Conservation (phyloP, 768 basidiomycete species). For the Termitomyces sp. region DNA sequence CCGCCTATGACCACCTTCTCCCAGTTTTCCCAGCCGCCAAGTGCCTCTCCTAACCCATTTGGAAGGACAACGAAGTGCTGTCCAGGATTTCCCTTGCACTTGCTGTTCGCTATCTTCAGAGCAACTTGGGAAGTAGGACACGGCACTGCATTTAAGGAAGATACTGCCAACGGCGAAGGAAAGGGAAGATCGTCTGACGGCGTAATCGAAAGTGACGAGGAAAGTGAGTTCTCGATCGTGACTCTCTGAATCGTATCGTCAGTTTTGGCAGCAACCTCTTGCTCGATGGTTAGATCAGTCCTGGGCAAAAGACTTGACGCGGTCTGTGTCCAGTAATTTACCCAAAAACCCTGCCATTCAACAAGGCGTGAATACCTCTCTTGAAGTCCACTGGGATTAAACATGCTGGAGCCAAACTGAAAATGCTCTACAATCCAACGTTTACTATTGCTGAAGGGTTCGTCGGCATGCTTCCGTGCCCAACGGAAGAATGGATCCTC, state of each 20-base stretch:
- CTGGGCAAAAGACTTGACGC: conserved; percentile 14
- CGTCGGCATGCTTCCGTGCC: conserved; percentile 50
- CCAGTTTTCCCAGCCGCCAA: conserved; percentile 47
- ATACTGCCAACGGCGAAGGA: not conserved
- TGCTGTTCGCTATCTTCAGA: conserved; percentile 11
- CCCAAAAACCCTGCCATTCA: conserved; percentile 47
- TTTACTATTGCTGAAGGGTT: conserved; percentile 43
- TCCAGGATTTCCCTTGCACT: conserved; percentile 22
- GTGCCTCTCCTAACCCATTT: conserved; percentile 33
- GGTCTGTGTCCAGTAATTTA: conserved; percentile 61
- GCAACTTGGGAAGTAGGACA: not conserved
- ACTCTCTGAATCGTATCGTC: conserved; percentile 20
- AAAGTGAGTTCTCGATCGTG: not conserved
- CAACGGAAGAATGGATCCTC: conserved; percentile 45
- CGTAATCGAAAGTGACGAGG: not conserved
- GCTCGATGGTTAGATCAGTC: not conserved
- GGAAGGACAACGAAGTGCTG: conserved; percentile 54
- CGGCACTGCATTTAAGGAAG: not conserved
- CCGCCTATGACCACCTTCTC: conserved; percentile 46
- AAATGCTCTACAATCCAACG: conserved; percentile 52
- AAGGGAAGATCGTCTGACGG: not conserved
- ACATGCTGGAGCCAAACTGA: conserved; percentile 57
- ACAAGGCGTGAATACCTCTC: conserved; percentile 46
- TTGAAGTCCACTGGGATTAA: conserved; percentile 47
- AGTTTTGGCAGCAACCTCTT: conserved; percentile 12